Percentiles rank a stretch among this genome's conserved stretches.
phyloP scores from a whole-genome alignment of 228 moss, liverwort and hornwort species.

The Sphagnum magellanicum region DNA sequence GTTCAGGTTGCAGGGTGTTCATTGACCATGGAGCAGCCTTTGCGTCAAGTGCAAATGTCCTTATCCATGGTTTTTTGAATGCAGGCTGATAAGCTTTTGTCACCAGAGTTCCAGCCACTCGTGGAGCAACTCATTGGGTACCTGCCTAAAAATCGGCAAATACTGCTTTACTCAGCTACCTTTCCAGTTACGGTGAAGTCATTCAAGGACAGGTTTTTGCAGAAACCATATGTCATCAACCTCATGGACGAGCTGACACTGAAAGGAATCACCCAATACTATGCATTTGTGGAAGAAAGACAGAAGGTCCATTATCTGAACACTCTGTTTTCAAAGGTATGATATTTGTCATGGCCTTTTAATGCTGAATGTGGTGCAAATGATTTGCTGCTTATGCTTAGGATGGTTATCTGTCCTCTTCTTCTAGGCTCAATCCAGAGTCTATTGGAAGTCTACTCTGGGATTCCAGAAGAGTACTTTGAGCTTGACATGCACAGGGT shows the following conservation, averaged over 20 bases:
- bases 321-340: slow-evolving; percentile 94
- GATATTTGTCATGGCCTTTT: background rate
- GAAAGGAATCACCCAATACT: slow-evolving; percentile 99
- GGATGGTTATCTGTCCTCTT: no score
- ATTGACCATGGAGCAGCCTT: background rate
- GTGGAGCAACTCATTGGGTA: slow-evolving; percentile 95
- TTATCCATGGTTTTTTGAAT: background rate
- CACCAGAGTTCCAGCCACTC: slow-evolving; percentile 98
- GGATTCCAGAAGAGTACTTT: no score
- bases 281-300: slow-evolving; percentile 99
- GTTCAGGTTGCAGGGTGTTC: background rate
- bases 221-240: slow-evolving; percentile 98
- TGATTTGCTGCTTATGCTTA: no score
- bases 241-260: slow-evolving; percentile 99
- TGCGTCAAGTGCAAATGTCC: background rate
- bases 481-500: background rate
- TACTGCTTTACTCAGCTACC: slow-evolving; percentile 93
- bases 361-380: no score
- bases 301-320: slow-evolving; percentile 99
- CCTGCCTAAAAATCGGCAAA: slow-evolving; percentile 84
- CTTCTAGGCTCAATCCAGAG: no score
- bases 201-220: slow-evolving; percentile 96
- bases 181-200: slow-evolving; percentile 99
- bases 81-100: slow-evolving; percentile 95
- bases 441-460: no score